A percentile compares a stretch with the other conserved stretches of the same genome.
phyloP scores from a whole-genome alignment of 768 basidiomycete species.

The Trametes meyenii region DNA sequence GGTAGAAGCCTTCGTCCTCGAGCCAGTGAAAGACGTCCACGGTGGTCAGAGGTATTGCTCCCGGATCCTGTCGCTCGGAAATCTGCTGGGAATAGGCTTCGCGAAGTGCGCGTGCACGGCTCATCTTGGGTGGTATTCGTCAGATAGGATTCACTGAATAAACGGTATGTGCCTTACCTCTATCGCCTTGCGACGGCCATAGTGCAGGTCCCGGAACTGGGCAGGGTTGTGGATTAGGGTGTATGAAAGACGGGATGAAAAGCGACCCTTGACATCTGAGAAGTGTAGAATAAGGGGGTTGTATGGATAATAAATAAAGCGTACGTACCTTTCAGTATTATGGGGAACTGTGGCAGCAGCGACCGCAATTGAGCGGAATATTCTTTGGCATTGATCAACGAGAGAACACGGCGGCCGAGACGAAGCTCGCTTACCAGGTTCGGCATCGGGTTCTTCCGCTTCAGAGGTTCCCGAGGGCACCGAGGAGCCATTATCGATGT shows the following conservation, averaged over 20 bases:
- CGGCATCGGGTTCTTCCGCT: constrained; percentile 1
- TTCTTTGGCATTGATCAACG: constrained; percentile 27
- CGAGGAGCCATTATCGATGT: neutral
- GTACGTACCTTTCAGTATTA: constrained; percentile 45
- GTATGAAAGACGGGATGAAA: constrained; percentile 39
- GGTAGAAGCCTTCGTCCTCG: constrained; percentile 44
- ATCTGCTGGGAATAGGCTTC: constrained; percentile 40
- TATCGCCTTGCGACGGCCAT: constrained; percentile 50
- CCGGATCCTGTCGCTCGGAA: constrained; percentile 25
- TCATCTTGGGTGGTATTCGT: constrained; percentile 40
- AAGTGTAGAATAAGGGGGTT: neutral
- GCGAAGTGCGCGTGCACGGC: constrained; percentile 45
- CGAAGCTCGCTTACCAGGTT: constrained; percentile 18
- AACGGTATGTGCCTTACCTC: constrained; percentile 39
- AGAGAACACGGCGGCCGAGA: neutral
- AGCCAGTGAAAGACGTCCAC: constrained; percentile 50
- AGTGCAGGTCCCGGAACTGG: constrained; percentile 40
- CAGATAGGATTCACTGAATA: neutral
- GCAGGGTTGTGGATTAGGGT: constrained; percentile 39
- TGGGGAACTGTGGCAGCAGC: constrained; percentile 45
- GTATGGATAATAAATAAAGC: neutral
- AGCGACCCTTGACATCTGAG: constrained; percentile 42
- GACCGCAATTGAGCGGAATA: constrained; percentile 37
- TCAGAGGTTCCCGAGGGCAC: neutral
- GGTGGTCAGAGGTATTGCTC: constrained; percentile 35